A percentile compares a stretch with the other conserved stretches of the same genome.
phyloP scores from a whole-genome alignment of 2,329 filamentous ascomycete species.

The Beauveria brongniartii region DNA sequence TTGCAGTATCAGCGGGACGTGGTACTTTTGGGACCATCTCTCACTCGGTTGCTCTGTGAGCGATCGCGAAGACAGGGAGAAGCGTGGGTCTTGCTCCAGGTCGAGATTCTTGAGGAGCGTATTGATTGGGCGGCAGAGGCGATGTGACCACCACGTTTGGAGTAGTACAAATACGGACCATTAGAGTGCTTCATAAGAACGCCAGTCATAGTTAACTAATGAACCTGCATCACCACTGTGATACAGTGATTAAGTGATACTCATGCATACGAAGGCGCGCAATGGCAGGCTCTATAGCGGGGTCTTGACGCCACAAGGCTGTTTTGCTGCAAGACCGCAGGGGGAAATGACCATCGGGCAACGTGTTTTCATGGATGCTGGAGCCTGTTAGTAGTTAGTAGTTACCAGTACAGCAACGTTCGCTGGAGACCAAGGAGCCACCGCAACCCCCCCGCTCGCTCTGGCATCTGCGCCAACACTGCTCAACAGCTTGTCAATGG shows the following conservation, averaged over 20 bases:
- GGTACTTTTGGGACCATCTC: constrained; percentile 1
- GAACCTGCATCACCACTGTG: constrained; percentile 1
- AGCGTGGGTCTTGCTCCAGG: constrained; percentile 7
- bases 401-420: not conserved
- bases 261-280: not conserved
- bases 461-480: not conserved
- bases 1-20: not conserved
- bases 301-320: not conserved
- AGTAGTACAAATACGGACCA: not conserved
- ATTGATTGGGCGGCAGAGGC: constrained; percentile 5
- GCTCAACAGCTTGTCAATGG: not conserved
- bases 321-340: not conserved
- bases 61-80: not conserved
- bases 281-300: not conserved
- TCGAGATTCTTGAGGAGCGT: not conserved
- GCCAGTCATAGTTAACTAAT: constrained; percentile 1
- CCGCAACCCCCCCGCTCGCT: not conserved
- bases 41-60: not conserved
- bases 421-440: not conserved
- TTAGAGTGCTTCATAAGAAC: not conserved
- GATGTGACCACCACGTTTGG: not conserved
- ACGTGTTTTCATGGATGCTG: not conserved
- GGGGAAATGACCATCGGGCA: not conserved
- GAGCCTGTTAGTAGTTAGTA: not conserved
- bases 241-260: not conserved